Conservation (phyloP, 768 basidiomycete genomes). For the Naganishia kalamii region DNA sequence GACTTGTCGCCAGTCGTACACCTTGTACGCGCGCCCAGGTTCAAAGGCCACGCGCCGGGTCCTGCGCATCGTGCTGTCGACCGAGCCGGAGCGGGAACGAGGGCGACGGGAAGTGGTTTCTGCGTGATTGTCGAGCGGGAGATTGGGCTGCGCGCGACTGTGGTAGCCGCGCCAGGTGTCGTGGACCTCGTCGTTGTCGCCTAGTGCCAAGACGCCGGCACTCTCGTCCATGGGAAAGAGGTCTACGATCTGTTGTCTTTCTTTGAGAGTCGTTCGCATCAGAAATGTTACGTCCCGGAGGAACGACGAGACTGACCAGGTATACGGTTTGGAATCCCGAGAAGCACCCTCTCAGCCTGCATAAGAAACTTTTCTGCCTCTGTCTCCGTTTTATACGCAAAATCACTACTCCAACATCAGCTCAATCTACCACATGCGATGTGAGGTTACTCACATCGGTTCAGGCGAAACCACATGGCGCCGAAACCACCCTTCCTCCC, state of each 20-base stretch:
- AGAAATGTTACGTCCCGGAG: background rate
- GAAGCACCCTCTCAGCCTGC: conserved; percentile 9
- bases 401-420: conserved; percentile 4
- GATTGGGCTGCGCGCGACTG: conserved; percentile 1
- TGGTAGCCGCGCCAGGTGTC: conserved; percentile 8
- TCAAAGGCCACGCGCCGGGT: background rate
- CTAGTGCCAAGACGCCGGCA: no score
- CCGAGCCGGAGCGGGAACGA: background rate
- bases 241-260: background rate
- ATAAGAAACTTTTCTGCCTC: conserved; percentile 15
- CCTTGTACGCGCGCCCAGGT: background rate
- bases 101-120: background rate
- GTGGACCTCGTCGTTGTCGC: background rate
- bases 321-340: background rate
- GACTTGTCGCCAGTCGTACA: conserved; percentile 2
- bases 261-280: background rate
- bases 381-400: background rate
- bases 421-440: no score
- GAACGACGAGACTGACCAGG: background rate
- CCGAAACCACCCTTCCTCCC: conserved; percentile 16
- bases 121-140: background rate
- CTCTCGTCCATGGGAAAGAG: background rate
- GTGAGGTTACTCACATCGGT: conserved; percentile 10
- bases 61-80: background rate
- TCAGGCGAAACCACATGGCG: background rate